Evolutionary conservation across 2,329 filamentous ascomycete genomes (phyloP).

Genomic region (Aspergillus caelatus): DNA sequence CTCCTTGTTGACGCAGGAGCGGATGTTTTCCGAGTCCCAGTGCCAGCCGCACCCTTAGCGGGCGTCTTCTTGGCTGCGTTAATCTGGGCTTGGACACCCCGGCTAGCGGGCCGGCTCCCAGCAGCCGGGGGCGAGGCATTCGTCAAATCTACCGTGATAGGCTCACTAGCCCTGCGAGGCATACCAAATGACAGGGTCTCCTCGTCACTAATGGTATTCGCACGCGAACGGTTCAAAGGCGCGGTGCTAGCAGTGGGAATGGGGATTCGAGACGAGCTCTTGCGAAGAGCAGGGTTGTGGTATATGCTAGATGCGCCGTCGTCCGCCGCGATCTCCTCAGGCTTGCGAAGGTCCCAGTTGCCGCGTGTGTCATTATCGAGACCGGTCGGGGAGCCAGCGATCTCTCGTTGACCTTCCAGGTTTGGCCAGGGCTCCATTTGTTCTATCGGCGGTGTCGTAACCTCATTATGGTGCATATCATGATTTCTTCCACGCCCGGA

Average conservation of each 20-base stretch:
- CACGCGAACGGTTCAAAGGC: constrained; percentile 66
- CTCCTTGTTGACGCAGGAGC: constrained; percentile 44
- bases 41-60: constrained; percentile 27
- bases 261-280: constrained; percentile 79
- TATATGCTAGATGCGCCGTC: constrained; percentile 50
- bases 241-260: constrained; percentile 77
- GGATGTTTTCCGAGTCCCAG: constrained; percentile 42
- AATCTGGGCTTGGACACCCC: constrained; percentile 31
- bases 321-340: constrained; percentile 72
- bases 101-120: constrained; percentile 35
- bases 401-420: constrained; percentile 36
- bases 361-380: constrained; percentile 50
- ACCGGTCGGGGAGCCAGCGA: constrained; percentile 34
- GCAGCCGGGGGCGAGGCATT: constrained; percentile 30
- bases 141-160: constrained; percentile 29
- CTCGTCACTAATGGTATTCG: constrained; percentile 62
- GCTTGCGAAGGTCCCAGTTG: constrained; percentile 72
- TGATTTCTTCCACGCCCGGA: constrained; percentile 42
- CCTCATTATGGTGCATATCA: constrained; percentile 38
- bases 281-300: constrained; percentile 57
- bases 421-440: constrained; percentile 38
- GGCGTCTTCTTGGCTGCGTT: constrained; percentile 36
- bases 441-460: constrained; percentile 31
- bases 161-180: constrained; percentile 68
- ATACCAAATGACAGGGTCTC: constrained; percentile 63